Evolutionary conservation across 352 stramenopile species (phyloP), one percentile per base, ranked within the genome.

Genomic region (Lagenidium giganteum): DNA sequence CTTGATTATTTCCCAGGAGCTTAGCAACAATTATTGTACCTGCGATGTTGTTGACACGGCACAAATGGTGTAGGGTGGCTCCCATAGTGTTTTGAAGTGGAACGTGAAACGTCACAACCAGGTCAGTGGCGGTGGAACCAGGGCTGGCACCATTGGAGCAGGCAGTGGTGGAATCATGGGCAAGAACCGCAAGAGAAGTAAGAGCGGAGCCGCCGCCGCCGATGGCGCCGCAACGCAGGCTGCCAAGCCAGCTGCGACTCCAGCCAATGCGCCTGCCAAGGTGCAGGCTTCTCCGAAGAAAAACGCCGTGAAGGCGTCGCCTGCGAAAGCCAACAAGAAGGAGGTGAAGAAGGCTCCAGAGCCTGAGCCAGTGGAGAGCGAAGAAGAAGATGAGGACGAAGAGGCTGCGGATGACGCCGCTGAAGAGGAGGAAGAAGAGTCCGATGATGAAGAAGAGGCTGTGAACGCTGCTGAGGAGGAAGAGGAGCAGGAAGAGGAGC

Each of bases 91-190:
- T n/a, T 28, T 42, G 12, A 43, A n/a, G 22, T 7, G 18, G 13
- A 14, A 35, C 22, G 38, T 63, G 54, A 76, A 76, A 71, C 64
- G 61, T 71, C 61, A 64, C 60, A 47, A 16, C 17, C 23, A 38
- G 11, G n/a, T 29, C 34, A 30, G n/a, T n/a, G n/a, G n/a, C n/a
- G n/a, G n/a, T n/a, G n/a, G n/a, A 32, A 20, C 16, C 5, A 29
- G 28, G 9, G 31, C 9, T 43, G 13, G 42, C n/a, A n/a, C n/a
- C n/a, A n/a, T n/a, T n/a, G n/a, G n/a, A n/a, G 23, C 32, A 33
- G 24, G n/a, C 42, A 58, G 49, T 58, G 47, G 20, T 28, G 35
- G 60, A 60, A 40, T 29, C 48, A 74, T 71, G 63, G 55, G 52
- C 26, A 73, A 70, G 54, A 61, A 55, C 33, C 16, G 17, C 47